Conservation (phyloP, 805 yeast species). For the Ogataea trehalophila region DNA sequence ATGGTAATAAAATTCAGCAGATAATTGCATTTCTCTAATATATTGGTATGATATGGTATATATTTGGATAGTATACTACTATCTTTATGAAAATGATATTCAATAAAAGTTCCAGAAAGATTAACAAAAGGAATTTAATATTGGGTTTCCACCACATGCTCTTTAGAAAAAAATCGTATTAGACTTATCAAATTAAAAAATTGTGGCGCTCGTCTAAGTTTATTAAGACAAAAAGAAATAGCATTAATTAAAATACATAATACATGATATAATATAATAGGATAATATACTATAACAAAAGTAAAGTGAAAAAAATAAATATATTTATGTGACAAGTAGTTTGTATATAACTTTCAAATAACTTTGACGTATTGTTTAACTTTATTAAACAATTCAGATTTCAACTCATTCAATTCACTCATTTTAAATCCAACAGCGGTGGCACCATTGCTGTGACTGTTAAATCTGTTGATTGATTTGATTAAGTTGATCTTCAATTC, state of each 20-base stretch:
- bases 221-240: no score
- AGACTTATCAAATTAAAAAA: no score
- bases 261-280: background rate
- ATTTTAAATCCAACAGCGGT: constrained; percentile 1
- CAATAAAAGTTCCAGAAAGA: background rate
- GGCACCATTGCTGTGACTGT: background rate
- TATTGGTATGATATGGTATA: background rate
- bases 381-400: constrained; percentile 9
- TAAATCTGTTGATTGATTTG: background rate
- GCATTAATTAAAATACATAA: no score
- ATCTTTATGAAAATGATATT: background rate
- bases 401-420: constrained; percentile 9
- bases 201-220: no score
- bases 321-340: background rate
- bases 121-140: no score
- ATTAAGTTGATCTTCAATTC: constrained; percentile 4
- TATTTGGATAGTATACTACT: background rate
- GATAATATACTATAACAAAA: background rate
- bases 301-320: no score
- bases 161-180: no score
- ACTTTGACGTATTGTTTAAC: constrained; percentile 18
- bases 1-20: constrained; percentile 46
- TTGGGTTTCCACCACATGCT: no score
- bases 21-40: constrained; percentile 1
- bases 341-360: constrained; percentile 2